Evolutionary conservation across 1,139 yeast species (phyloP).

Genomic region (Kodamaea anthophila): DNA sequence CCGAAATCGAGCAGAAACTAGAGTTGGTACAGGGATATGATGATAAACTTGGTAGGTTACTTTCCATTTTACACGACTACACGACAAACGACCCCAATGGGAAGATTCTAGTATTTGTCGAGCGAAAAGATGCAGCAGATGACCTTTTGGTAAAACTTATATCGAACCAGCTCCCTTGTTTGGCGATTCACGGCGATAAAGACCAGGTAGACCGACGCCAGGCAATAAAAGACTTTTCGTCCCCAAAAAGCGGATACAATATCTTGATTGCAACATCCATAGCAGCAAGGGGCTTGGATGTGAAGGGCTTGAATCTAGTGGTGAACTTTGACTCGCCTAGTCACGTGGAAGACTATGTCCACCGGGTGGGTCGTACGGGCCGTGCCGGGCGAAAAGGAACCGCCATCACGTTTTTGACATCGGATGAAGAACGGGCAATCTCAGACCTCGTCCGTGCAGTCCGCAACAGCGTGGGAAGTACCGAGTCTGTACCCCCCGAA

Average conservation of each 20-base stretch:
- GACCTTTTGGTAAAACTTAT: slow-evolving; percentile 51
- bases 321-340: slow-evolving; percentile 85
- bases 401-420: slow-evolving; percentile 68
- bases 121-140: slow-evolving; percentile 81
- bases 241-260: slow-evolving; percentile 43
- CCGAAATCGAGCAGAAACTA: slow-evolving; percentile 70
- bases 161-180: slow-evolving; percentile 51
- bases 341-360: slow-evolving; percentile 94
- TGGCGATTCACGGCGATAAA: slow-evolving; percentile 88
- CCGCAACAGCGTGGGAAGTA: slow-evolving; percentile 41
- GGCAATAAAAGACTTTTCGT: slow-evolving; percentile 67
- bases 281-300: slow-evolving; percentile 93
- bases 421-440: slow-evolving; percentile 62
- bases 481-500: slow-evolving; percentile 37
- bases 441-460: slow-evolving; percentile 70
- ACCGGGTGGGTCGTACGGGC: slow-evolving; percentile 94
- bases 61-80: slow-evolving; percentile 48
- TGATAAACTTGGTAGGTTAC: slow-evolving; percentile 38
- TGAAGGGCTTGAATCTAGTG: slow-evolving; percentile 72
- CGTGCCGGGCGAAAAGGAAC: slow-evolving; percentile 79
- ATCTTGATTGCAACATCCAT: slow-evolving; percentile 86
- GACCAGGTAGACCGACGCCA: slow-evolving; percentile 79
- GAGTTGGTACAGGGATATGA: slow-evolving; percentile 42
- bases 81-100: slow-evolving; percentile 27
- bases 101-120: slow-evolving; percentile 77